A percentile compares a stretch with the other conserved stretches of the same genome.
These are phyloP conservation scores for Pythium pectinolyticum DNA, from an alignment of 352 stramenopile genomes.

Conservation along the genomic window DNA sequence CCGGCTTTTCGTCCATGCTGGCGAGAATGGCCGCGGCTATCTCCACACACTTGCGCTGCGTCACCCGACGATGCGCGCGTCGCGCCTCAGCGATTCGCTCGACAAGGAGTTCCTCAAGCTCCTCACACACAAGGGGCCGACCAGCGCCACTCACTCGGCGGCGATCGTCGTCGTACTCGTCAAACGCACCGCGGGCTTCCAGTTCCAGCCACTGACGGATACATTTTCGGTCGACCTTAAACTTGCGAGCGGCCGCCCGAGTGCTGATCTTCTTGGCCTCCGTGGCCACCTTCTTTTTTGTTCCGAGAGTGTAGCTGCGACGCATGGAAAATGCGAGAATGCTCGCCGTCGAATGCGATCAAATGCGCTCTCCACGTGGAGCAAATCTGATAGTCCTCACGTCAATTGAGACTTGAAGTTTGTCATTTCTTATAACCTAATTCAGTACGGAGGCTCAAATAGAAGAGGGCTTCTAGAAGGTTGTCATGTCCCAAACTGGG, in stretches of 20 bases:
- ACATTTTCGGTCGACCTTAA: constrained; percentile 3
- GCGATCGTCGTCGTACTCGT: background rate
- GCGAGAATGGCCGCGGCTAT: background rate
- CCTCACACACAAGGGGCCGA: background rate
- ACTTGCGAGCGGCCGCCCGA: background rate
- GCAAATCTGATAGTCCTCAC: background rate
- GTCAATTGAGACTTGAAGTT: background rate
- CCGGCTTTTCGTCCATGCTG: background rate
- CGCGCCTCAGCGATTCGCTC: background rate
- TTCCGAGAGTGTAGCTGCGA: background rate
- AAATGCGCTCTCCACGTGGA: background rate
- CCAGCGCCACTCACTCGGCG: background rate
- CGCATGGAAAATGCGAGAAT: background rate
- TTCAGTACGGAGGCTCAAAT: constrained; percentile 1
- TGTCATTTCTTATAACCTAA: background rate
- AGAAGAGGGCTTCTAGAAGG: background rate
- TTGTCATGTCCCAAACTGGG: background rate
- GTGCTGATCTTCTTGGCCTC: background rate
- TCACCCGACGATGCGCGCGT: constrained; percentile 2
- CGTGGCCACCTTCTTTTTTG: background rate
- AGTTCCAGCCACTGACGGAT: constrained; percentile 3
- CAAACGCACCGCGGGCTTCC: background rate
- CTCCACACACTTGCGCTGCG: background rate
- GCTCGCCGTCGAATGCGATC: background rate
- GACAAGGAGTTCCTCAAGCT: constrained; percentile 6